These are phyloP conservation scores for Agrocybe chaxingu DNA, from an alignment of 768 basidiomycete genomes.

Conservation along the genomic window DNA sequence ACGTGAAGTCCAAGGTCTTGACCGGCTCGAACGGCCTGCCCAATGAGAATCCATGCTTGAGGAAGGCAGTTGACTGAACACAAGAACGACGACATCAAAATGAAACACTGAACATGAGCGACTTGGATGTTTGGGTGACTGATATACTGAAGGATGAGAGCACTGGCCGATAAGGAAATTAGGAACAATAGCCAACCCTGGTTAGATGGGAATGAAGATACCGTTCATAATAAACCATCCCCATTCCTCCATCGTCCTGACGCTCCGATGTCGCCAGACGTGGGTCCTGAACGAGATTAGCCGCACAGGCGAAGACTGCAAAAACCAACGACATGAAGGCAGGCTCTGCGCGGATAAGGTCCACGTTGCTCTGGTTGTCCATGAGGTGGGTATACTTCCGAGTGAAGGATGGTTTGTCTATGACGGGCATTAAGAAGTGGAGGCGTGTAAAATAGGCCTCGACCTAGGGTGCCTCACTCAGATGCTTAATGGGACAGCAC, in stretches of 20 bases:
- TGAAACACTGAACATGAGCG: constrained; percentile 86
- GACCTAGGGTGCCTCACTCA: constrained; percentile 46
- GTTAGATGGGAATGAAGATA: constrained; percentile 30
- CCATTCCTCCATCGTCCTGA: constrained; percentile 78
- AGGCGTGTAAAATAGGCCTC: constrained; percentile 84
- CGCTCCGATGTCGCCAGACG: constrained; percentile 56
- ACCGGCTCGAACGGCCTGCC: constrained; percentile 85
- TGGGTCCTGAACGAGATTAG: constrained; percentile 72
- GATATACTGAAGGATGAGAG: constrained; percentile 89
- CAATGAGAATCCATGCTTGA: constrained; percentile 90
- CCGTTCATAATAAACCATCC: constrained; percentile 89
- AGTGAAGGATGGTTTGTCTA: constrained; percentile 85
- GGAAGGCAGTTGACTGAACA: constrained; percentile 93
- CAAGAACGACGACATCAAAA: constrained; percentile 85
- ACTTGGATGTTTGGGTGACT: constrained; percentile 83
- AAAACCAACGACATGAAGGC: constrained; percentile 82
- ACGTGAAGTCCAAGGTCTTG: constrained; percentile 93
- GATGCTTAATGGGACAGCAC: constrained; percentile 12
- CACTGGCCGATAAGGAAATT: constrained; percentile 39
- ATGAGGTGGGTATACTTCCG: constrained; percentile 69
- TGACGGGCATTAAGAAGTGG: constrained; percentile 84
- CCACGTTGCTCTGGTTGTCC: constrained; percentile 57
- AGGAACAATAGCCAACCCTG: background rate
- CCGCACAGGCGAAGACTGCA: constrained; percentile 88
- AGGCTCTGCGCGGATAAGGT: constrained; percentile 55